Evolutionary conservation across 345 rosid genomes (phyloP).

Genomic region (Brassica napus): Da-Ae NC_063440.1:19119001-19119500

Average conservation of each 20-base stretch:
- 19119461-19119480: too few species aligned
- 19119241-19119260: neutral
- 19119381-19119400: slow-evolving; percentile 76
- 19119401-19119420: neutral
- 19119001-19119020: neutral
- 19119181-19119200: slow-evolving; percentile 92
- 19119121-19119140: slow-evolving; percentile 88
- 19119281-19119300: neutral
- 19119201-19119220: slow-evolving; percentile 99
- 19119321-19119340: slow-evolving; percentile 83
- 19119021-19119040: slow-evolving; percentile 61
- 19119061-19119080: slow-evolving; percentile 86
- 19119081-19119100: slow-evolving; percentile 85
- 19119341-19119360: slow-evolving; percentile 56
- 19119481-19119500: slow-evolving; percentile 1
- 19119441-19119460: neutral
- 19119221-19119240: slow-evolving; percentile 58
- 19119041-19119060: slow-evolving; percentile 95
- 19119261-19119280: neutral
- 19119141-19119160: slow-evolving; percentile 92
- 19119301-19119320: slow-evolving; percentile 74
- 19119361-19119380: slow-evolving; percentile 81
- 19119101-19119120: slow-evolving; percentile 92
- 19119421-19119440: neutral
- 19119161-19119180: slow-evolving; percentile 97